Evolutionary conservation across 1,139 yeast species (phyloP).

Genomic region (Oligophagozyma castellii): DNA sequence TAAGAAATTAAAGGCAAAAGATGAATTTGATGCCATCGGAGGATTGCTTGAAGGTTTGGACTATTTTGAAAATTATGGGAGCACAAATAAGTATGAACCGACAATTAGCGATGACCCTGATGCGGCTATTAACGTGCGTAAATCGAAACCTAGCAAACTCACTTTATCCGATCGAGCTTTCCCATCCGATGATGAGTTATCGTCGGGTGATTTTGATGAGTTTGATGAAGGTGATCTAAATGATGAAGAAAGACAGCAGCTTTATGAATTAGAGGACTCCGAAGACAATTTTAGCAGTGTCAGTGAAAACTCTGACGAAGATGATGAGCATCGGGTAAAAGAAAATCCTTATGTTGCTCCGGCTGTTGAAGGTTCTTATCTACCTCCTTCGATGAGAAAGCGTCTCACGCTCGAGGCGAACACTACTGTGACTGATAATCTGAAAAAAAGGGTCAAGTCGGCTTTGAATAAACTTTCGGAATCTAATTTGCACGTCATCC

Average conservation of each 20-base stretch:
- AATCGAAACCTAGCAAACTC: constrained; percentile 12
- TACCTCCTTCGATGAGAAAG: constrained; percentile 76
- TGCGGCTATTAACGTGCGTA: constrained; percentile 12
- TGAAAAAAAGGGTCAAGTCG: constrained; percentile 59
- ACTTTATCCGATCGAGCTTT: constrained; percentile 25
- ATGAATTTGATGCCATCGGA: constrained; percentile 57
- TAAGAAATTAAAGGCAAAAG: constrained; percentile 32
- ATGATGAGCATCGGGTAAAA: constrained; percentile 15
- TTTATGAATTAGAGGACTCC: constrained; percentile 27
- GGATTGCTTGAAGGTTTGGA: constrained; percentile 71
- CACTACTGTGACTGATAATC: constrained; percentile 36
- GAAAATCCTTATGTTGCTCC: constrained; percentile 91
- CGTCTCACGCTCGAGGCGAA: constrained; percentile 32
- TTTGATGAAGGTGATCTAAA: constrained; percentile 30
- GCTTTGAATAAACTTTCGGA: constrained; percentile 79
- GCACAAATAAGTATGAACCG: constrained; percentile 9
- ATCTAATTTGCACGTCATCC: constrained; percentile 59
- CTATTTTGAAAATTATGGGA: constrained; percentile 35
- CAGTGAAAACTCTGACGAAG: constrained; percentile 7
- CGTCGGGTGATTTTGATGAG: constrained; percentile 36
- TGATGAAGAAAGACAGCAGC: constrained; percentile 32
- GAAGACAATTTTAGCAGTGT: constrained; percentile 23
- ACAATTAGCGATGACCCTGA: constrained; percentile 14
- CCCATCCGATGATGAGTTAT: constrained; percentile 35
- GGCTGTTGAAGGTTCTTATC: constrained; percentile 30